Conservation (phyloP, 768 basidiomycete genomes). For the Leccinum broughii region DNA sequence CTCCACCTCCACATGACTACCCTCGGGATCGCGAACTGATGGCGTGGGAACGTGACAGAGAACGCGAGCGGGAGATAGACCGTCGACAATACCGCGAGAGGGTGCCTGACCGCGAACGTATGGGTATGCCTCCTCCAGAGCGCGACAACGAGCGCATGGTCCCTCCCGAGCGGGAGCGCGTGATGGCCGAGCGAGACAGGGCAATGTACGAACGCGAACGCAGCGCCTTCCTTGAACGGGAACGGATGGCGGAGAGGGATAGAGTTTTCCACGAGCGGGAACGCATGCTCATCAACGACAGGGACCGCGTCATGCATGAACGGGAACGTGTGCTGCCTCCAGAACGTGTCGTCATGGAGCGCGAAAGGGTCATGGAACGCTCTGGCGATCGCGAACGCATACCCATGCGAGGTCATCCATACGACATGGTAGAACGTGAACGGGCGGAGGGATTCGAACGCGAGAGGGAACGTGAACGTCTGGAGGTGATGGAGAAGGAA, state of each 20-base stretch:
- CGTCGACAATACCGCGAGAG: constrained; percentile 31
- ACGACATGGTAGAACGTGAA: constrained; percentile 28
- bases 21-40: constrained; percentile 29
- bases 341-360: constrained; percentile 22
- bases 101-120: constrained; percentile 26
- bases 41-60: constrained; percentile 30
- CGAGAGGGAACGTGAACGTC: constrained; percentile 35
- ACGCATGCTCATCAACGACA: constrained; percentile 23
- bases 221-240: constrained; percentile 25
- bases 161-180: constrained; percentile 25
- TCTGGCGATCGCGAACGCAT: constrained; percentile 28
- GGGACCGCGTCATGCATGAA: constrained; percentile 27
- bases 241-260: constrained; percentile 25
- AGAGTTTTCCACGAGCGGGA: constrained; percentile 25
- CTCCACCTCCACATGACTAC: constrained; percentile 25
- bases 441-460: constrained; percentile 33
- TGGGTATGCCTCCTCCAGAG: constrained; percentile 21
- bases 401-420: constrained; percentile 22
- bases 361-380: constrained; percentile 25
- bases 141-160: constrained; percentile 24
- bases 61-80: constrained; percentile 28
- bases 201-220: constrained; percentile 26
- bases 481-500: constrained; percentile 32
- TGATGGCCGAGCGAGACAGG: constrained; percentile 24
- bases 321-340: constrained; percentile 22